Percentiles rank a stretch among this genome's conserved stretches.
These are phyloP conservation scores for Tirmania nivea DNA, from an alignment of 495 filamentous ascomycete species.

Conservation along the genomic window DNA sequence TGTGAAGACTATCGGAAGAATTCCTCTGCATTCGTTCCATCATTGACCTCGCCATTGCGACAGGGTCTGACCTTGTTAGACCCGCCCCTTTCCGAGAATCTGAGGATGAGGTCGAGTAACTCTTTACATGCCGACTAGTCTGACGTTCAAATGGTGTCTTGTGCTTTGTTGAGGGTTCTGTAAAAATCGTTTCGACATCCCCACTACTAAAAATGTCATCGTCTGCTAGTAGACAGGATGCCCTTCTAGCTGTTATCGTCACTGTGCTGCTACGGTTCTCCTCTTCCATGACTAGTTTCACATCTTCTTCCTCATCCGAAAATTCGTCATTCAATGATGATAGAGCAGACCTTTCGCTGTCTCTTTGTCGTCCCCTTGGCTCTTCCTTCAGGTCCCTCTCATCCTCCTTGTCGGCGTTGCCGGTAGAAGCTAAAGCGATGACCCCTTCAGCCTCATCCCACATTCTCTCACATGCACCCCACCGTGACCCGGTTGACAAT, in stretches of 20 bases:
- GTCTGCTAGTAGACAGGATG: not conserved
- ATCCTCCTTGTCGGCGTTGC: not conserved
- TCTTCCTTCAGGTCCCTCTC: not conserved
- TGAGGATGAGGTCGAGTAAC: not conserved
- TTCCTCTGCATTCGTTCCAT: not conserved
- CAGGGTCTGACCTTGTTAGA: not conserved
- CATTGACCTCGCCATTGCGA: not conserved
- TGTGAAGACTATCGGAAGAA: not conserved
- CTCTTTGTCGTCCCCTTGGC: not conserved
- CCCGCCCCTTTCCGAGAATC: not conserved
- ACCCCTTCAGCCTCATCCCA: conserved; percentile 82
- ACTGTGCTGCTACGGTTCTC: not conserved
- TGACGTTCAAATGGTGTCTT: not conserved
- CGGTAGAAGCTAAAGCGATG: conserved; percentile 49
- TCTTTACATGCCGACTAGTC: not conserved
- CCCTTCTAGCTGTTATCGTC: not conserved
- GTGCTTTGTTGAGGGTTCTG: not conserved
- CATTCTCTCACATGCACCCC: conserved; percentile 37
- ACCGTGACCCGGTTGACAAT: conserved; percentile 39
- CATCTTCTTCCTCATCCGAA: not conserved
- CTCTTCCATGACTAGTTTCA: not conserved
- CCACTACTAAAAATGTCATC: not conserved
- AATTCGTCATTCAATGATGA: not conserved
- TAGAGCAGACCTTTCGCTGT: not conserved
- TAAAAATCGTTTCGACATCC: not conserved